Percentiles rank a stretch among this genome's conserved stretches.
phyloP scores from a whole-genome alignment of 306 rosid species.

The Citrullus colocynthis region DNA sequence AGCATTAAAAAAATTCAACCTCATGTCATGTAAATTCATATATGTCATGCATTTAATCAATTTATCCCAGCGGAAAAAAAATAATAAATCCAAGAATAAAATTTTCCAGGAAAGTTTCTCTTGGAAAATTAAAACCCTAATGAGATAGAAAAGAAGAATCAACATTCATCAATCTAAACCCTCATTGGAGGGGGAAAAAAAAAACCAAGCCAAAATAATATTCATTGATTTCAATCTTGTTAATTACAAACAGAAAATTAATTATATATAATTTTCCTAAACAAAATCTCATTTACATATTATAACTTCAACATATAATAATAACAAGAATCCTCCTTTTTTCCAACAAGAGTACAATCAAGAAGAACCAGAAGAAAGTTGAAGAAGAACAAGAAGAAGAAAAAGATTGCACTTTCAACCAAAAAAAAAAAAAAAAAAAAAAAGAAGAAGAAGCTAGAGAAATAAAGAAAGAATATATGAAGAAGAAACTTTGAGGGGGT shows the following conservation, averaged over 20 bases:
- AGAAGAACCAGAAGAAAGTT: not conserved
- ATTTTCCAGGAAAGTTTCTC: not conserved
- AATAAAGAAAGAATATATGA: not conserved
- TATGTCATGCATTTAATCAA: not conserved
- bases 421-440: not conserved
- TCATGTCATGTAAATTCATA: not conserved
- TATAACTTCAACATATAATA: not conserved
- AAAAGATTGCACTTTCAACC: not conserved
- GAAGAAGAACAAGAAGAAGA: not conserved
- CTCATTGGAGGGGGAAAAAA: not conserved
- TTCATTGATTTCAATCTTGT: not conserved
- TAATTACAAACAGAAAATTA: not conserved
- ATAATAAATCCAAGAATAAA: not conserved
- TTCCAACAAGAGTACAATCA: not conserved
- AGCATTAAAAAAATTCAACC: not conserved
- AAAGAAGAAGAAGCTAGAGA: not conserved
- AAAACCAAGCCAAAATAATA: not conserved
- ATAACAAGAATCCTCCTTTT: not conserved
- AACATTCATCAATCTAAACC: not conserved
- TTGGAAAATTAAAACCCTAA: not conserved
- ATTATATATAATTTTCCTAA: not conserved
- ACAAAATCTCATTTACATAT: conserved; percentile 5
- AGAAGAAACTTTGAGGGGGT: not conserved
- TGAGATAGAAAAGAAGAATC: not conserved
- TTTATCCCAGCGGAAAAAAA: not conserved